These are phyloP conservation scores for Boletus sensibilis DNA, from an alignment of 768 basidiomycete species.

Conservation along the genomic window DNA sequence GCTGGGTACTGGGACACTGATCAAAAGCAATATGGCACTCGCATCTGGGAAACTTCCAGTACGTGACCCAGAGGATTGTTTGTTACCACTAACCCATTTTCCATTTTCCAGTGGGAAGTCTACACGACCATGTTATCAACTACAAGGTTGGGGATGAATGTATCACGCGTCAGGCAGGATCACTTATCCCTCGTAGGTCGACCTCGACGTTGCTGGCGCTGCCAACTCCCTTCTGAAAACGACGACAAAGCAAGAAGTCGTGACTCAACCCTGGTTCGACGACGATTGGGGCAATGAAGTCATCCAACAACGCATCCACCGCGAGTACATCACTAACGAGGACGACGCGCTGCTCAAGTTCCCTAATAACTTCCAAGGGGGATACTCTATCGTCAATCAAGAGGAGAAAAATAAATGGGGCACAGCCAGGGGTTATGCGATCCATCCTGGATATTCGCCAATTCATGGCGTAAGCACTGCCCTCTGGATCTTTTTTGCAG, in stretches of 20 bases:
- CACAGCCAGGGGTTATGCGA: conserved; percentile 54
- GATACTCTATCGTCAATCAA: conserved; percentile 55
- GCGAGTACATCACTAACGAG: conserved; percentile 50
- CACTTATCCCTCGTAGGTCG: conserved; percentile 40
- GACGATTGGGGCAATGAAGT: conserved; percentile 56
- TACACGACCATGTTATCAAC: conserved; percentile 70
- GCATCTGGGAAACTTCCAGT: conserved; percentile 58
- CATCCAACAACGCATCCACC: conserved; percentile 51
- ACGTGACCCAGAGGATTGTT: conserved; percentile 16
- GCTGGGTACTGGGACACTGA: conserved; percentile 55
- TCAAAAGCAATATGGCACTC: conserved; percentile 52
- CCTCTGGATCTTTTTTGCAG: background rate
- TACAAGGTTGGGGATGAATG: conserved; percentile 41
- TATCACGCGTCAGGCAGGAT: background rate
- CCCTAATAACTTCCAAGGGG: conserved; percentile 55
- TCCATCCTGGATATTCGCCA: conserved; percentile 58
- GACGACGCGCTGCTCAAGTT: conserved; percentile 50
- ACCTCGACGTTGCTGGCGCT: conserved; percentile 62
- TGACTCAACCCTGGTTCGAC: conserved; percentile 55
- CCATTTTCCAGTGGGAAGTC: conserved; percentile 50
- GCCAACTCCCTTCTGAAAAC: conserved; percentile 56
- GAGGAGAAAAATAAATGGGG: conserved; percentile 57
- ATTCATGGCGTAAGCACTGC: conserved; percentile 43
- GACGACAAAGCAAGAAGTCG: conserved; percentile 47
- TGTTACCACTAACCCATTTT: background rate